A percentile compares a stretch with the other conserved stretches of the same genome.
Conservation (phyloP, 2,329 filamentous ascomycete species). For the Stagonosporopsis cucurbitacearum region DNA sequence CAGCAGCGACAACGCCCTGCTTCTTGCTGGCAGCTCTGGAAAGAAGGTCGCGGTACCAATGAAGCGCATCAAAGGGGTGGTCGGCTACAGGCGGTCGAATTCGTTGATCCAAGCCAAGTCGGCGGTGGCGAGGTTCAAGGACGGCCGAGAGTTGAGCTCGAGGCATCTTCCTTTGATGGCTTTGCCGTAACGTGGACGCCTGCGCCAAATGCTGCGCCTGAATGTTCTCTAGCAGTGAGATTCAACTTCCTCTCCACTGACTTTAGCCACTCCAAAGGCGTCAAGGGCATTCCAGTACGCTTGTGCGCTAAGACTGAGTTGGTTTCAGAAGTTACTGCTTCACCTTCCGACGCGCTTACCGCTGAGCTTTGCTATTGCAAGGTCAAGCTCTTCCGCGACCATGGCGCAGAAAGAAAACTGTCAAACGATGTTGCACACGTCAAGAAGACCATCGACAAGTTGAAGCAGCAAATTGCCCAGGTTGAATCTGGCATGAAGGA, state of each 20-base stretch:
- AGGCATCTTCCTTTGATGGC: slow-evolving; percentile 82
- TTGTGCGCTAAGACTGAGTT: slow-evolving; percentile 89
- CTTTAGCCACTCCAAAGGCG: slow-evolving; percentile 97
- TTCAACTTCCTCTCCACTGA: slow-evolving; percentile 99
- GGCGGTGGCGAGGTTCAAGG: slow-evolving; percentile 59
- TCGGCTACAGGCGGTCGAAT: slow-evolving; percentile 93
- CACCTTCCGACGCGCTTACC: slow-evolving; percentile 48
- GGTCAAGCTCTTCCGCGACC: slow-evolving; percentile 95
- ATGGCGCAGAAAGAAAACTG: slow-evolving; percentile 92
- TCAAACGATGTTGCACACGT: slow-evolving; percentile 94
- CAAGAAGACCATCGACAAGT: slow-evolving; percentile 94
- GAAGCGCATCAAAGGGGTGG: slow-evolving; percentile 94
- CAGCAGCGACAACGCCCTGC: slow-evolving; percentile 85
- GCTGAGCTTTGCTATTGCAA: slow-evolving; percentile 92
- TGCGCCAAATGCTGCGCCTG: slow-evolving; percentile 66
- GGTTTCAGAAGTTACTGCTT: slow-evolving; percentile 61
- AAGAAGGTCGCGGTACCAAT: slow-evolving; percentile 92
- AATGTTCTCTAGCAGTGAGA: slow-evolving; percentile 87
- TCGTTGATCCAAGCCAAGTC: slow-evolving; percentile 71
- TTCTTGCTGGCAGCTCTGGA: slow-evolving; percentile 90
- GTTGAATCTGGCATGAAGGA: slow-evolving; percentile 66
- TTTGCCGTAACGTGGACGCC: slow-evolving; percentile 92
- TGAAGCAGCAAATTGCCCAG: slow-evolving; percentile 91
- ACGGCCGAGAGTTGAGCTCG: slow-evolving; percentile 57
- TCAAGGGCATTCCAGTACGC: slow-evolving; percentile 94